These are phyloP conservation scores for Cytospora leucostoma DNA, from an alignment of 2,329 filamentous ascomycete genomes.

Conservation along the genomic window DNA sequence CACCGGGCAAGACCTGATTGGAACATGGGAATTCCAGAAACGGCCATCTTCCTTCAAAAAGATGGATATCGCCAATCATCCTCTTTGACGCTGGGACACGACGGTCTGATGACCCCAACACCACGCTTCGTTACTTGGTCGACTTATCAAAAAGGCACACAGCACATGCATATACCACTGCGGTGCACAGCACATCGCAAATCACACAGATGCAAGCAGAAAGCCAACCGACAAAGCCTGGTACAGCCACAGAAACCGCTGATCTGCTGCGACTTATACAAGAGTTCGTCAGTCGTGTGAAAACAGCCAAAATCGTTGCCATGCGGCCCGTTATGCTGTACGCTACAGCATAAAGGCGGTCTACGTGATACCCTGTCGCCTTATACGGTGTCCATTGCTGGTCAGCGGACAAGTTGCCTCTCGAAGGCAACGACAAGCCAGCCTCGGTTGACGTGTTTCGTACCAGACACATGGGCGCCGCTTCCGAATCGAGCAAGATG, in stretches of 20 bases:
- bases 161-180: slow-evolving; percentile 16
- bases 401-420: not conserved
- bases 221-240: slow-evolving; percentile 11
- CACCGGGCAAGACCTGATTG: slow-evolving; percentile 15
- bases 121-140: slow-evolving; percentile 14
- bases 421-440: not conserved
- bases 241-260: slow-evolving; percentile 1
- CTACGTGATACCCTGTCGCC: not conserved
- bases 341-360: not conserved
- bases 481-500: slow-evolving; percentile 13
- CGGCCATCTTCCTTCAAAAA: slow-evolving; percentile 12
- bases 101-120: slow-evolving; percentile 21
- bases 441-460: slow-evolving; percentile 3
- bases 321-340: not conserved
- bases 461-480: not conserved
- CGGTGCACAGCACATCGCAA: slow-evolving; percentile 17
- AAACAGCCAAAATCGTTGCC: not conserved
- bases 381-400: not conserved
- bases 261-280: not conserved
- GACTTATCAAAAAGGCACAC: slow-evolving; percentile 9
- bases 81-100: slow-evolving; percentile 11
- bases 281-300: not conserved
- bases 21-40: slow-evolving; percentile 3
- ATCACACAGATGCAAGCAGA: slow-evolving; percentile 10
- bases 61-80: slow-evolving; percentile 18